Conservation (phyloP, 208 protist species). For the Trichomonas tenax region DNA sequence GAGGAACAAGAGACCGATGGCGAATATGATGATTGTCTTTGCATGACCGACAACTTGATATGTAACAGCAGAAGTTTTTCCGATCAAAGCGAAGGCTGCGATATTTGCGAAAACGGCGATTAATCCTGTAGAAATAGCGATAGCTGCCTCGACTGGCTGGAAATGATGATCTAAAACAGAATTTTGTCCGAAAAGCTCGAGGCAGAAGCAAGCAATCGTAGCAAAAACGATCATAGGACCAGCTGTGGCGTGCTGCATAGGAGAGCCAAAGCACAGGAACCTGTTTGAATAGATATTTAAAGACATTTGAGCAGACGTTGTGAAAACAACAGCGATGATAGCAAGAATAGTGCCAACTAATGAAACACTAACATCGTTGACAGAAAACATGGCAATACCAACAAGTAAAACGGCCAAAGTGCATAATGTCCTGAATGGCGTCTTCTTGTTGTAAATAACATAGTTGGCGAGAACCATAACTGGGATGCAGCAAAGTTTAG, state of each 20-base stretch:
- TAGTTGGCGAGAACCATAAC: background rate
- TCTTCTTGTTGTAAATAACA: background rate
- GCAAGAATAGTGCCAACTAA: background rate
- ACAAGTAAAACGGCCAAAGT: background rate
- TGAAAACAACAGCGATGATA: background rate
- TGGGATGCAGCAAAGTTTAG: slow-evolving; percentile 8
- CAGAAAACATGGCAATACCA: background rate
- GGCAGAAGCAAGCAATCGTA: background rate
- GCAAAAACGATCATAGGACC: background rate
- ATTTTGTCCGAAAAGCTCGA: background rate
- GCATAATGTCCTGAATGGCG: background rate
- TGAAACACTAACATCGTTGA: slow-evolving; percentile 3
- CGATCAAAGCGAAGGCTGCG: slow-evolving; percentile 24
- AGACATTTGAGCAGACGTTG: background rate
- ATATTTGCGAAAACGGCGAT: slow-evolving; percentile 27
- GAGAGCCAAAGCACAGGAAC: background rate
- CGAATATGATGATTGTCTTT: slow-evolving; percentile 27
- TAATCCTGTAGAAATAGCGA: slow-evolving; percentile 23
- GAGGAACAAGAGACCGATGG: slow-evolving; percentile 25
- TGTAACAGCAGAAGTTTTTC: slow-evolving; percentile 29
- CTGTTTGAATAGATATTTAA: background rate
- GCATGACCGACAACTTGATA: slow-evolving; percentile 32
- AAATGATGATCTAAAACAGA: background rate
- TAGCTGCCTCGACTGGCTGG: background rate
- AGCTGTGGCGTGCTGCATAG: background rate